Evolutionary conservation across 2,329 filamentous ascomycete species (phyloP), one percentile per base, ranked within the genome.

Genomic region (Fusarium subglutinans): DNA sequence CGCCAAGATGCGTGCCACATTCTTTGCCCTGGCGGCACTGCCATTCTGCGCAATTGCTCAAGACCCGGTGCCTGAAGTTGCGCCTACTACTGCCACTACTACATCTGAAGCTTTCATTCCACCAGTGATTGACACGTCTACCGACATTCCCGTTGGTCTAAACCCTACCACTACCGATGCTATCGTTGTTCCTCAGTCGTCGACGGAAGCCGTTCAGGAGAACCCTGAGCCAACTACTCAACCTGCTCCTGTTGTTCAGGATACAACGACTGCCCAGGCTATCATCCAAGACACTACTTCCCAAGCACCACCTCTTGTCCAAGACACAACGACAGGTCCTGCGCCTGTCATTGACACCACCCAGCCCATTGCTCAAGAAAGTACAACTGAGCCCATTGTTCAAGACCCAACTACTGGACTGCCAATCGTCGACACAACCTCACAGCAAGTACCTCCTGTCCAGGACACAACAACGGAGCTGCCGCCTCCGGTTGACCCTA

Each of bases 1-100:
- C 38, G 45, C 41, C 53, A 62, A 43, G 30, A 75, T 74, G 41
- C 69, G 38, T 75, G 43, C 44, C 45, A 61, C 66, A 12, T 54
- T 75, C 28, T 33, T 75, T 54, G 62, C 65, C 22, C 45, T 75
- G 37, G 72, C 66, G 24, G 62, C 63, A 17, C 22, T 75, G 50
- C 69, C 73, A 22, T 54, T 73, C 28, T 47, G 48, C 15, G 58
- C 64, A 13, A 50, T 65, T 13, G 69, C 72, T n/a, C 70, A 75
- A 33, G 40, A 54, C n/a, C 38, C 61, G 2, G 18, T 61, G 35
- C 17, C 48, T 22, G 55, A 64, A 38, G 43, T 35, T 28, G 62
- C 26, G 30, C 61, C 38, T 20, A 10, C 24, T 38, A 28, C 38
- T n/a, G 15, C 43, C 26, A 50, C 51, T 8, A 35, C 61, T 15